Percentiles rank a stretch among this genome's conserved stretches.
Conservation (phyloP, 108 stramenopile genomes). For the Craspedostauros australis region DNA sequence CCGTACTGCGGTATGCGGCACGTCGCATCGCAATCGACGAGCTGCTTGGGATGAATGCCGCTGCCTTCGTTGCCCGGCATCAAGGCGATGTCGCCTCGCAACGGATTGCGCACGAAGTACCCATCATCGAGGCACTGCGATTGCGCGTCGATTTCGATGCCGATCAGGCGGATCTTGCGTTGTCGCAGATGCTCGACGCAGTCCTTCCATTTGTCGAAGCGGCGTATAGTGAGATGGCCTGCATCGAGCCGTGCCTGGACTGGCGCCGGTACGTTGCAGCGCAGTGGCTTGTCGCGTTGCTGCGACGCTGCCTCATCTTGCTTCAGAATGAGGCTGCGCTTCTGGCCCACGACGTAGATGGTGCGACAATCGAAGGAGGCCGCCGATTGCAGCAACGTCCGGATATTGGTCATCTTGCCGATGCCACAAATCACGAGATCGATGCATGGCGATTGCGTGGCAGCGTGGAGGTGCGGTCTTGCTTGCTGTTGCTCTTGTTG, state of each 20-base stretch:
- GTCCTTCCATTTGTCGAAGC: constrained; percentile 61
- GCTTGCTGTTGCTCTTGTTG: too few relatives aligned
- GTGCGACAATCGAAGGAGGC: constrained; percentile 57
- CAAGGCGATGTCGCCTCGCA: constrained; percentile 42
- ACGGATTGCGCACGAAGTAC: constrained; percentile 12
- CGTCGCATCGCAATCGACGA: constrained; percentile 63
- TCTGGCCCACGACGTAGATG: constrained; percentile 71
- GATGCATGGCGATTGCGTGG: too few relatives aligned
- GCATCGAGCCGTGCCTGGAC: constrained; percentile 5
- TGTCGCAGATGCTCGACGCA: constrained; percentile 42
- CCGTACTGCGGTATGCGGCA: constrained; percentile 77
- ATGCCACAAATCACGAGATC: constrained; percentile 83
- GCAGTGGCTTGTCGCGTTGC: constrained; percentile 10
- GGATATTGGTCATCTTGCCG: constrained; percentile 57
- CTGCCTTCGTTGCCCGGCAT: constrained; percentile 86
- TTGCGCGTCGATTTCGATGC: constrained; percentile 69
- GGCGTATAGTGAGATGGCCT: constrained; percentile 8
- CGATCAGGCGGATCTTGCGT: constrained; percentile 44
- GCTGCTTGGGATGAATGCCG: constrained; percentile 66
- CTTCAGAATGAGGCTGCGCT: neutral
- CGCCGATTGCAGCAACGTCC: constrained; percentile 45
- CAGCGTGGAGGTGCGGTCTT: too few relatives aligned
- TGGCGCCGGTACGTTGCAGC: constrained; percentile 10
- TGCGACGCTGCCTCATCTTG: neutral
- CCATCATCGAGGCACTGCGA: constrained; percentile 33